Conservation (phyloP, 208 protist genomes). For the Zelonia costaricensis region DNA sequence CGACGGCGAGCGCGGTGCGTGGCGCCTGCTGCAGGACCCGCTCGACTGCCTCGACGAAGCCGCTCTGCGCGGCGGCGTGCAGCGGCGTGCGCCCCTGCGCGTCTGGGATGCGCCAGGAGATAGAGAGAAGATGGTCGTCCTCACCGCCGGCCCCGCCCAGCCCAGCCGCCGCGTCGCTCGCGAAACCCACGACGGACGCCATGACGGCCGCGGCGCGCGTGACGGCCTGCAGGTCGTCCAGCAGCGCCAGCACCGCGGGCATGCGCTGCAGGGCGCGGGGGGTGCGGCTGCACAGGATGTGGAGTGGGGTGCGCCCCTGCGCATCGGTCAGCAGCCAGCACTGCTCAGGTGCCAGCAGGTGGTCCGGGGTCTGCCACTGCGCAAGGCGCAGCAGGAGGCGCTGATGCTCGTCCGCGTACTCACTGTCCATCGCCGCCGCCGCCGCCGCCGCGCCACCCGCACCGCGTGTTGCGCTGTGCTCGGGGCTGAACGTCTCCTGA, state of each 20-base stretch:
- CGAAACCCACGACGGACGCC: not conserved
- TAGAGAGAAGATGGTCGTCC: constrained; percentile 4
- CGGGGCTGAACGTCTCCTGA: not conserved
- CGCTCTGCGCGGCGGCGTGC: constrained; percentile 58
- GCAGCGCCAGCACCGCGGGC: constrained; percentile 39
- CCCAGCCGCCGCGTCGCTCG: not conserved
- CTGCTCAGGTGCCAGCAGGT: constrained; percentile 19
- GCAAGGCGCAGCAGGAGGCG: constrained; percentile 8
- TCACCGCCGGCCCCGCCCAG: not conserved
- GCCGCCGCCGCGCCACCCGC: not conserved
- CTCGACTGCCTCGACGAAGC: constrained; percentile 41
- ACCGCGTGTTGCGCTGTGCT: not conserved
- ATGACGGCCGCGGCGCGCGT: constrained; percentile 4
- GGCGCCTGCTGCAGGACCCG: constrained; percentile 32
- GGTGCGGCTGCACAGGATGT: constrained; percentile 56
- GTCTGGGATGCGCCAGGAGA: constrained; percentile 39
- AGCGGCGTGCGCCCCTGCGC: constrained; percentile 50
- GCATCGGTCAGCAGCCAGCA: constrained; percentile 51
- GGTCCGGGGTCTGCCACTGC: constrained; percentile 18
- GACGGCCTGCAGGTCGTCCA: constrained; percentile 15
- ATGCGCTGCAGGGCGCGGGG: constrained; percentile 28
- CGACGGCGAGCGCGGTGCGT: constrained; percentile 32
- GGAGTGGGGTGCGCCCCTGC: constrained; percentile 49
- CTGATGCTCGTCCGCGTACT: constrained; percentile 7
- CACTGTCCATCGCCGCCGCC: not conserved